Base-by-base conservation (phyloP, 805 yeast genomes). In the Candida koratica region DNA sequence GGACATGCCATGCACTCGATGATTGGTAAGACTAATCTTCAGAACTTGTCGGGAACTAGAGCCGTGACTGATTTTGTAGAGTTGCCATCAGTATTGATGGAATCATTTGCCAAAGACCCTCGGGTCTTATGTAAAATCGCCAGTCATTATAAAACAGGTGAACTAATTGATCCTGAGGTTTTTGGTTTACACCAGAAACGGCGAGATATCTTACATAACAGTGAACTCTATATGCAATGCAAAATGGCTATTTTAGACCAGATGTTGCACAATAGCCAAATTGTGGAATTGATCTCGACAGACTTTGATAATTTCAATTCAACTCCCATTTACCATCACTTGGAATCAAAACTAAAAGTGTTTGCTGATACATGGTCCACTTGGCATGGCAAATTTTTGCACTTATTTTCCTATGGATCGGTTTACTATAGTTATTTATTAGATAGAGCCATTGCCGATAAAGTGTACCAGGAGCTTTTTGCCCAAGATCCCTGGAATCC, bases 1-100 rank as follows among this genome's bases (percentile, higher is more conserved):
- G 98, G 98, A 1, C 98, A 93, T 59, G 97, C 97, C 1, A 84
- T 93, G 77, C 98, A 93, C 57, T 86, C 97, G 3, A 90, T 93
- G 96, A 63, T 93, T 14, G 98, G 97, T 0, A 73, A 90, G 43
- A 93, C 98, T 0, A 71, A 81, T 28, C 62, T 90, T 35, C 98
- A 93, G 55, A 93, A 88, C 55, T 82, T 90, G 6, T 81, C 94
- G 22, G 98, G 98, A 3, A 93, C 98, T 0, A 71, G 98, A 41
- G 90, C 97, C 56, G 84, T 86, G 4, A 86, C 97, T 0, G 98
- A 93, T 57, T 93, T 93, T 62, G 98, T 93, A 12, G 98, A 93
- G 58, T 64, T 93, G 28, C 98, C 98, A 1, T 87, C 96, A 10
- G 90, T 93, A n/a, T 58, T 93, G 37, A 90, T 89, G 95, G 98